Evolutionary conservation across 2,329 filamentous ascomycete genomes (phyloP).

Genomic region (Fusarium nematophilum): DNA sequence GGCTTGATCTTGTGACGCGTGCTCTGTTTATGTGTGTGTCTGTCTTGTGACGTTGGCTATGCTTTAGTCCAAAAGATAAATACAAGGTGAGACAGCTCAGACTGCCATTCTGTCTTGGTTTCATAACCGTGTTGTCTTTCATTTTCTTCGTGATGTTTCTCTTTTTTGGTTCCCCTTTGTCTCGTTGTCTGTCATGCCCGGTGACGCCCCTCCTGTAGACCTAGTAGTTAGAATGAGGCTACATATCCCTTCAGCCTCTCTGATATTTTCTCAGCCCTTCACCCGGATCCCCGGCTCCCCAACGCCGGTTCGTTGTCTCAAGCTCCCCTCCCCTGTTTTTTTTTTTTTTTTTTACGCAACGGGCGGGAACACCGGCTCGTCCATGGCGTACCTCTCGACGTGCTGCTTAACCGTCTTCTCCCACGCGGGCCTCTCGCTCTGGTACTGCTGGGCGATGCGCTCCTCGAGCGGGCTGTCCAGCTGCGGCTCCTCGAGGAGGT

Average conservation of each 20-base stretch:
- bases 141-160: neutral
- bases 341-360: slow-evolving; percentile 20
- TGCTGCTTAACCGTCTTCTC: slow-evolving; percentile 81
- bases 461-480: slow-evolving; percentile 90
- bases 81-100: slow-evolving; percentile 15
- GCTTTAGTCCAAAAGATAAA: neutral
- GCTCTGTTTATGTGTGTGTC: slow-evolving; percentile 3
- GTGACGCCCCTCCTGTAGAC: neutral
- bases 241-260: neutral
- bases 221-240: neutral
- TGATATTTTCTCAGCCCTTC: too few species aligned
- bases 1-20: slow-evolving; percentile 2
- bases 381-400: slow-evolving; percentile 77
- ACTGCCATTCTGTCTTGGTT: neutral
- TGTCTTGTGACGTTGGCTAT: neutral
- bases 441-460: slow-evolving; percentile 86
- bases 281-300: too few species aligned
- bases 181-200: neutral
- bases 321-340: neutral
- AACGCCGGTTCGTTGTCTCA: too few species aligned
- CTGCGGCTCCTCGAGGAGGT: slow-evolving; percentile 82
- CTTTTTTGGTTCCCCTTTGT: neutral
- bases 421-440: slow-evolving; percentile 73
- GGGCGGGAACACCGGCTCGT: slow-evolving; percentile 50
- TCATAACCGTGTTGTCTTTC: neutral